phyloP scores from a whole-genome alignment of 2,329 filamentous ascomycete species.

The Aureobasidium sp. region DNA sequence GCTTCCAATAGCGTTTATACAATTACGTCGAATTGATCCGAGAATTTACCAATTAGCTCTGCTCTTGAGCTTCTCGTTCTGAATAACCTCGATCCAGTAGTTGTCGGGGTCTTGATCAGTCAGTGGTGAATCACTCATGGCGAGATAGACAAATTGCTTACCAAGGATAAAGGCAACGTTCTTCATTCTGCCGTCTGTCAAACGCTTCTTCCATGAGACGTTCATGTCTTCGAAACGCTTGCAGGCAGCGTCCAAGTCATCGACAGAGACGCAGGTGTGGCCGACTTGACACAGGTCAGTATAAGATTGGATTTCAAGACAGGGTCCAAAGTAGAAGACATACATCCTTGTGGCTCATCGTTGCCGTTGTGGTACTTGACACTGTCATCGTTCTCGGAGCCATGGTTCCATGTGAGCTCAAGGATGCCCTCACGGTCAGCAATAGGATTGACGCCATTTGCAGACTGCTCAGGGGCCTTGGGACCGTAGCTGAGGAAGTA shows the following conservation, averaged over 20 bases:
- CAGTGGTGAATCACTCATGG: not conserved
- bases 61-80: constrained; percentile 62
- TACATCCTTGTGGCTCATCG: constrained; percentile 63
- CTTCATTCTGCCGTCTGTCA: constrained; percentile 88
- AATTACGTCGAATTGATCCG: not conserved
- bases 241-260: constrained; percentile 83
- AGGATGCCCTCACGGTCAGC: constrained; percentile 73
- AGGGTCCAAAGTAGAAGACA: not conserved
- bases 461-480: constrained; percentile 42
- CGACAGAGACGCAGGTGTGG: constrained; percentile 82
- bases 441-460: constrained; percentile 51
- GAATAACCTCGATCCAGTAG: constrained; percentile 72
- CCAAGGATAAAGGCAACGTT: constrained; percentile 84
- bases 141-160: constrained; percentile 20
- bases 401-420: constrained; percentile 80
- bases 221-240: constrained; percentile 73
- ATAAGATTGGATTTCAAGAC: not conserved
- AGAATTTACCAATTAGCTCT: constrained; percentile 10
- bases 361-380: constrained; percentile 94
- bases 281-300: constrained; percentile 50
- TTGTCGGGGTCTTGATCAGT: constrained; percentile 55
- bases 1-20: not conserved
- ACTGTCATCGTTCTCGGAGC: constrained; percentile 73
- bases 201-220: constrained; percentile 88
- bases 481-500: constrained; percentile 80